Evolutionary conservation across 345 rosid genomes (phyloP), one percentile per base, ranked within the genome.

Genomic region (Brassica incana): DNA sequence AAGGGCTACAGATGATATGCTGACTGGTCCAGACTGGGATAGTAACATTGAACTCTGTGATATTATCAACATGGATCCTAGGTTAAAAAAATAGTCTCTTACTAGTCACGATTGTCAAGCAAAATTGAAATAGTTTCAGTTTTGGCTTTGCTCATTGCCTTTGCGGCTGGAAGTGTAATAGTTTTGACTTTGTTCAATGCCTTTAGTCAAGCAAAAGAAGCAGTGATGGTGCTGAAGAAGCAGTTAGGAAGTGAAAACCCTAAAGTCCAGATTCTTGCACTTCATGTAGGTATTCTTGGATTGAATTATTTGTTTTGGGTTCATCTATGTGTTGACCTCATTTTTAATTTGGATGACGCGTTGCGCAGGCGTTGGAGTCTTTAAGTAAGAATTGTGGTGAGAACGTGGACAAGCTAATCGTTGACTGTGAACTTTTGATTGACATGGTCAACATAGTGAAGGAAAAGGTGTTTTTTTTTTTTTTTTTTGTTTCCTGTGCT

Each of bases 361-460:
- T 67, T 4, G 60, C 72, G 65, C 60, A 95, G 97, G 98, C 83
- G 72, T 77, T 95, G 89, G 99, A 93, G 85, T 86, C 99, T 60
- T 74, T 95, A 58, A 91, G 92, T 90, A 93, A 91, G 86, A 95
- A 93, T 59, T 95, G 99, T 75, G 96, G 93, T 3, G 97, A 95
- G 71, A 86, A 81, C 78, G 85, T 95, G 48, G 88, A 82, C 81
- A 88, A 88, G 86, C 97, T 82, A 83, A 91, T 95, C 16, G 75
- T 85, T 5, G 97, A 95, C 80, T 94, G 98, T 27, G 93, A 88
- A 77, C 88, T 93, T 78, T 84, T 95, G 77, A 92, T 80, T 67
- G 99, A 95, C 59, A 95, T 95, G 99, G 97, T 93, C 76, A 93
- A 90, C 83, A 89, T 91, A 78, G 95, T 95, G 65, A 95, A 95